These are phyloP conservation scores for Aspergillus unguis DNA, from an alignment of 2,329 filamentous ascomycete genomes.

Conservation along the genomic window DNA sequence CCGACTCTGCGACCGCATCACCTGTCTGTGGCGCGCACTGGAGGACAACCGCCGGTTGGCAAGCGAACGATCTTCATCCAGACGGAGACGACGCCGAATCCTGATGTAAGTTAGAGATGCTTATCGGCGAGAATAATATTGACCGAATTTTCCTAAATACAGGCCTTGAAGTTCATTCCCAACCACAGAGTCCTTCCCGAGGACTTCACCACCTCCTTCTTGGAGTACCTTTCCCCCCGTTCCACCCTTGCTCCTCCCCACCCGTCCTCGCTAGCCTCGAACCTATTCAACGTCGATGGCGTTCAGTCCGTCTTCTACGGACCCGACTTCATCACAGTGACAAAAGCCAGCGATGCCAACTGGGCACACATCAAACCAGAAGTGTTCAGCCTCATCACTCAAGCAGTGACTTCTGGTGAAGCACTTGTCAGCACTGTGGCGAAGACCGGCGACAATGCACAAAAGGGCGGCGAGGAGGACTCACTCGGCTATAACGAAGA, in stretches of 20 bases:
- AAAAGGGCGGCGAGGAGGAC: constrained; percentile 56
- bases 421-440: constrained; percentile 71
- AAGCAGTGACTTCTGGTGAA: constrained; percentile 81
- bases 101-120: constrained; percentile 59
- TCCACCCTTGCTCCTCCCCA: constrained; percentile 84
- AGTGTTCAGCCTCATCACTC: constrained; percentile 91
- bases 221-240: constrained; percentile 88
- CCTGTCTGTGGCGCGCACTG: constrained; percentile 35
- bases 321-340: constrained; percentile 93
- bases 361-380: constrained; percentile 97
- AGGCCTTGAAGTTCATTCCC: constrained; percentile 87
- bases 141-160: background rate
- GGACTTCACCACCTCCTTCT: constrained; percentile 67
- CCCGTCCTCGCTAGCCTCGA: constrained; percentile 84
- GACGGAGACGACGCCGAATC: constrained; percentile 89
- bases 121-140: background rate
- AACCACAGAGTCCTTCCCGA: constrained; percentile 82
- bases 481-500: constrained; percentile 81
- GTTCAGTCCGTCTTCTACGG: constrained; percentile 96
- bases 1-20: constrained; percentile 45
- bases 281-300: constrained; percentile 89
- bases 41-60: constrained; percentile 38
- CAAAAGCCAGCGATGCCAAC: constrained; percentile 79
- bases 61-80: constrained; percentile 92
- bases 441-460: constrained; percentile 53